A percentile compares a stretch with the other conserved stretches of the same genome.
phyloP scores from a whole-genome alignment of 805 yeast species.

The Saccharomycopsis javanensis region DNA sequence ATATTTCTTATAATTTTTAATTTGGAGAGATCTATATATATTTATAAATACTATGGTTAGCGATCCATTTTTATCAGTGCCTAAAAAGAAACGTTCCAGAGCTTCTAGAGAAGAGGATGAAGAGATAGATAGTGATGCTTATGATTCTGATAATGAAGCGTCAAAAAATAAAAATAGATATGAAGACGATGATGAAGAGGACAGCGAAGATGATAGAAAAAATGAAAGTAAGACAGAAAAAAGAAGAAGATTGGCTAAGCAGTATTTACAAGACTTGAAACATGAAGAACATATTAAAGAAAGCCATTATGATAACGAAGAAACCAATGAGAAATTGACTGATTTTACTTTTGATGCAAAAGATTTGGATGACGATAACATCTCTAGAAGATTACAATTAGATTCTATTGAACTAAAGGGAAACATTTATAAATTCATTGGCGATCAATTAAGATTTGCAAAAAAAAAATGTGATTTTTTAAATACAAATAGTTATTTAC shows the following conservation, averaged over 20 bases:
- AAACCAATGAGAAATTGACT: slow-evolving; percentile 21
- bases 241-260: slow-evolving; percentile 88
- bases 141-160: slow-evolving; percentile 13
- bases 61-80: slow-evolving; percentile 57
- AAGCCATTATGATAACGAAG: slow-evolving; percentile 19
- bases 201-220: slow-evolving; percentile 35
- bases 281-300: slow-evolving; percentile 34
- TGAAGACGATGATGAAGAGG: slow-evolving; percentile 24
- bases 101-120: slow-evolving; percentile 35
- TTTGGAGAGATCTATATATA: background rate
- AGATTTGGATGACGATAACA: slow-evolving; percentile 80
- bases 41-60: slow-evolving; percentile 30
- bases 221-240: slow-evolving; percentile 85
- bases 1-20: background rate
- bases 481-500: slow-evolving; percentile 21
- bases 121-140: slow-evolving; percentile 43
- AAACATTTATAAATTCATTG: slow-evolving; percentile 60
- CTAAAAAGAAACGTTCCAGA: slow-evolving; percentile 32
- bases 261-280: slow-evolving; percentile 74
- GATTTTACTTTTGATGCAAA: slow-evolving; percentile 71
- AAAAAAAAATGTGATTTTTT: slow-evolving; percentile 24
- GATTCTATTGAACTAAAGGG: slow-evolving; percentile 92
- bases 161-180: slow-evolving; percentile 27
- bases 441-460: slow-evolving; percentile 34
- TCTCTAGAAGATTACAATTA: slow-evolving; percentile 66